Base-by-base conservation (phyloP, 1,284 basidiomycete genomes). In the Macrocystidia cucumis region DNA sequence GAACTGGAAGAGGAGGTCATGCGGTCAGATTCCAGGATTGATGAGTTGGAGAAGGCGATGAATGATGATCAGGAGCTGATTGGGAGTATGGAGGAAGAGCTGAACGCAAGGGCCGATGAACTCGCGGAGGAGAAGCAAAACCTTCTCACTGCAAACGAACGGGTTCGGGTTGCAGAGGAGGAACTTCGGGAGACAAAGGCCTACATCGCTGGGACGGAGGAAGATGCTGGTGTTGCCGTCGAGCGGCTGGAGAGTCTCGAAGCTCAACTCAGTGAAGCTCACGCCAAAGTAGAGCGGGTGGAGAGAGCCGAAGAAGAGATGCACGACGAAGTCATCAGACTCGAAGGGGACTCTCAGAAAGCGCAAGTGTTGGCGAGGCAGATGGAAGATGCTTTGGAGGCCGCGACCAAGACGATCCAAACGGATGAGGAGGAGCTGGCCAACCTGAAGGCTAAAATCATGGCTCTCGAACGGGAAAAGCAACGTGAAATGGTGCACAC, bases 361-460 rank as follows among this genome's bases (percentile, higher is more conserved):
- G 66, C 69, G 2, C 56, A 62, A 5, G 73, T 79, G 43, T 61
- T 77, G 3, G 70, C 65, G 11, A 56, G 65, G 26, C 78, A 87
- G 50, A 65, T 85, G 65, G 78, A 87, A 44, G 71, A 78, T 4
- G 86, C 84, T 0, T 55, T 89, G 34, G 72, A 80, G 34, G 80
- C 74, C 5, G 74, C 74, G 0, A 79, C 85, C 51, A 61, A 64
- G 50, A 77, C 76, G 57, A 82, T 78, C 65, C 52, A 55, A 14
- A 60, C 65, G 1, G 82, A 86, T 44, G 74, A 75, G 32, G 69
- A 74, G 12, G 63, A 63, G 34, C 43, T 81, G 28, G 56, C 63
- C 11, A 56, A 70, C 0, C 59, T 86, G 33, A 69, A 67, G 37
- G 59, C 60, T 29, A 76, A 69, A 44, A 41, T 85, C 25, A 47